Evolutionary conservation across 129 eudicot genomes (phyloP).

Genomic region (Chrysanthemum lavandulifolium): DNA sequence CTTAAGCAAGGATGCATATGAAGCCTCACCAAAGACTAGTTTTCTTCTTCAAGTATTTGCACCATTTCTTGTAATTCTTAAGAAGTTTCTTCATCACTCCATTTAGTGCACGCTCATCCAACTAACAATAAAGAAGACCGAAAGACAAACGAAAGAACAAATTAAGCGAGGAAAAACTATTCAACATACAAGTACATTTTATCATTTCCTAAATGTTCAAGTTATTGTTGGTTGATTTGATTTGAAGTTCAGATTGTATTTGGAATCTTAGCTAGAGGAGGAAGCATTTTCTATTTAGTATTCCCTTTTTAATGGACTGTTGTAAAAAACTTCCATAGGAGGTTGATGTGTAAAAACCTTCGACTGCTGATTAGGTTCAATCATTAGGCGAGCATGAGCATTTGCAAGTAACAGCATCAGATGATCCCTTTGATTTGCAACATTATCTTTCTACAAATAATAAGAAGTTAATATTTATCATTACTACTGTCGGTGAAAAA

Average conservation of each 20-base stretch:
- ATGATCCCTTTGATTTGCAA: slow-evolving; percentile 97
- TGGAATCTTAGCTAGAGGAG: too few relatives aligned
- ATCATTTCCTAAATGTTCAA: too few relatives aligned
- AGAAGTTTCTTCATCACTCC: slow-evolving; percentile 98
- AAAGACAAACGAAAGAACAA: neutral
- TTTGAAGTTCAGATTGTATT: too few relatives aligned
- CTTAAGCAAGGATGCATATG: neutral
- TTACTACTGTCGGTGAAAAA: neutral
- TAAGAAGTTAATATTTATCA: neutral
- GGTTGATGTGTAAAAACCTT: slow-evolving; percentile 38
- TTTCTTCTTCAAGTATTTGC: slow-evolving; percentile 95
- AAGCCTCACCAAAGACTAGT: slow-evolving; percentile 86
- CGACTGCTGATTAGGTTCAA: slow-evolving; percentile 95
- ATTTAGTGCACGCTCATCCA: slow-evolving; percentile 92
- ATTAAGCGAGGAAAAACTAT: neutral
- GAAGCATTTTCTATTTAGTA: too few relatives aligned
- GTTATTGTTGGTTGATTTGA: too few relatives aligned
- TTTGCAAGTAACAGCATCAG: slow-evolving; percentile 91
- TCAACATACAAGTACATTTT: neutral
- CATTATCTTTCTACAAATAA: slow-evolving; percentile 75
- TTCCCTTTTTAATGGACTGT: too few relatives aligned
- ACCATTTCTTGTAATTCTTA: slow-evolving; percentile 95
- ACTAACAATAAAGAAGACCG: slow-evolving; percentile 30
- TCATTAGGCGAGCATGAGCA: slow-evolving; percentile 91
- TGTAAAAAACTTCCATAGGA: too few relatives aligned